Evolutionary conservation across 345 rosid species (phyloP).

Genomic region (Pseudoturritis turrita): DNA sequence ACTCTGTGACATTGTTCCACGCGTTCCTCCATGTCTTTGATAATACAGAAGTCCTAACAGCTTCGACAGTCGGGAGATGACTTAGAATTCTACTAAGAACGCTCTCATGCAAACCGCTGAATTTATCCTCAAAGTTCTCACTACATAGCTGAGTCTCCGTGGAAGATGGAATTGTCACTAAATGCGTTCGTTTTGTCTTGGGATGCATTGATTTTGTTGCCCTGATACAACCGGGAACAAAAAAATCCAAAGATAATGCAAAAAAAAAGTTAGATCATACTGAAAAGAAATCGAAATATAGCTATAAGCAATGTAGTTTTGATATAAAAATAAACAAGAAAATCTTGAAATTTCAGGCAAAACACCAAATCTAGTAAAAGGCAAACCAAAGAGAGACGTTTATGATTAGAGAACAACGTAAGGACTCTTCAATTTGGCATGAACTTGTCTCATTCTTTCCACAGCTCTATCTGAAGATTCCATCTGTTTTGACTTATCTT

Average conservation of each 20-base stretch:
- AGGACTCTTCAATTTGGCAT: slow-evolving; percentile 5
- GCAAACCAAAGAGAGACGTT: neutral
- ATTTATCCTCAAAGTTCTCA: neutral
- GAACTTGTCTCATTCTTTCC: slow-evolving; percentile 11
- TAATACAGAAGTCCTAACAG: slow-evolving; percentile 20
- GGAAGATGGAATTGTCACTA: slow-evolving; percentile 1
- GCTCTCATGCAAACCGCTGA: slow-evolving; percentile 13
- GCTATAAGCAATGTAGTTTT: neutral
- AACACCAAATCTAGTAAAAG: neutral
- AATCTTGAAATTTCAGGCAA: neutral
- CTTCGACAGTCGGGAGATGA: slow-evolving; percentile 18
- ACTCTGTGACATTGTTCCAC: slow-evolving; percentile 15
- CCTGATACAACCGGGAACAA: neutral
- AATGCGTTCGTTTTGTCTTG: neutral
- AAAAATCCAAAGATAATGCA: neutral
- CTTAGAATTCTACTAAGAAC: slow-evolving; percentile 2
- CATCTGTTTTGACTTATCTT: neutral
- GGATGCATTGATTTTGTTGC: neutral
- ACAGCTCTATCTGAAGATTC: slow-evolving; percentile 16
- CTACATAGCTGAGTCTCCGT: neutral
- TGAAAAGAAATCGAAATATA: no score
- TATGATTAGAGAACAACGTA: slow-evolving; percentile 4
- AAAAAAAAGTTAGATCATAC: neutral
- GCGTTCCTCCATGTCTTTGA: slow-evolving; percentile 9
- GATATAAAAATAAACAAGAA: neutral